Conservation (phyloP, 116 monocot species). For the Trichopus zeylanicus region DNA sequence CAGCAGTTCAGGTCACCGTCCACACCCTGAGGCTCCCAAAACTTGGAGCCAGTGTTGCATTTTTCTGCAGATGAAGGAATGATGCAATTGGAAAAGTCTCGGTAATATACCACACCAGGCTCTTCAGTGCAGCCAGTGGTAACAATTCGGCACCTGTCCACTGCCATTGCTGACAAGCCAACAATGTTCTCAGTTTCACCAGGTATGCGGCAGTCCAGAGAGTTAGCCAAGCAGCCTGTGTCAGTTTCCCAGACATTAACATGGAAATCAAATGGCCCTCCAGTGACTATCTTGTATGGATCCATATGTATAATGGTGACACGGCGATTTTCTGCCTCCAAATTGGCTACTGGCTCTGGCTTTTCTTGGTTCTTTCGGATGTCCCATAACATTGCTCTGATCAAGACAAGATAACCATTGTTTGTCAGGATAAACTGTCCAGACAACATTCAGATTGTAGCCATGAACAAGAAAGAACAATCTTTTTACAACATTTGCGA, state of each 20-base stretch:
- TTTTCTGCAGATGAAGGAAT: conserved; percentile 10
- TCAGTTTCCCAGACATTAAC: conserved; percentile 62
- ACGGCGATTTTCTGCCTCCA: conserved; percentile 33
- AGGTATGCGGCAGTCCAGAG: conserved; percentile 21
- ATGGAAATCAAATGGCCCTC: conserved; percentile 32
- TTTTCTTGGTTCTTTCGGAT: conserved; percentile 34
- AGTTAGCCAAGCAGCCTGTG: conserved; percentile 31
- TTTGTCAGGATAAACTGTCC: too few species aligned
- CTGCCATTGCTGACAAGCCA: conserved; percentile 50
- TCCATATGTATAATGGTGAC: conserved; percentile 58
- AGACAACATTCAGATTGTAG: too few species aligned
- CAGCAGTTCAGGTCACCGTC: too few species aligned
- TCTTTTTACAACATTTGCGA: background rate
- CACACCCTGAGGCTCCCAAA: conserved; percentile 51
- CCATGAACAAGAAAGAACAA: too few species aligned
- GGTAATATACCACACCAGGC: conserved; percentile 18
- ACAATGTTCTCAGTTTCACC: conserved; percentile 5
- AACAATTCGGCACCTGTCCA: conserved; percentile 48
- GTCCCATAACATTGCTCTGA: conserved; percentile 82
- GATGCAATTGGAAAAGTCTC: conserved; percentile 46
- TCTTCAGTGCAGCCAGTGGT: conserved; percentile 21
- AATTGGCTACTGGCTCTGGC: conserved; percentile 26
- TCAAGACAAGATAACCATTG: background rate
- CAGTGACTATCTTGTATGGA: conserved; percentile 64
- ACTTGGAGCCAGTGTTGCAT: conserved; percentile 31